Evolutionary conservation across 768 basidiomycete genomes (phyloP).

Genomic region (Termitomyces sp.): DNA sequence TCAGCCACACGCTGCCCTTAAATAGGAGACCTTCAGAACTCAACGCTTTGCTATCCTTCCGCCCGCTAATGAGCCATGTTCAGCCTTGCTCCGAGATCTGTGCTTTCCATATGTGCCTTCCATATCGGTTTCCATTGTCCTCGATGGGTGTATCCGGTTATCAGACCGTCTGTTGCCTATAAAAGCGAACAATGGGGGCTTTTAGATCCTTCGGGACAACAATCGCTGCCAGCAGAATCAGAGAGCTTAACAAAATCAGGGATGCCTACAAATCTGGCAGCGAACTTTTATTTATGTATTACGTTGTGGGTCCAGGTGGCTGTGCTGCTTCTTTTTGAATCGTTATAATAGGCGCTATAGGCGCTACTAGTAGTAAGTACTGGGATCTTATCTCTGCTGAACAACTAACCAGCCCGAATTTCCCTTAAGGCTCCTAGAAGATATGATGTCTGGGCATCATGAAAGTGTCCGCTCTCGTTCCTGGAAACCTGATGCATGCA

Average conservation of each 20-base stretch:
- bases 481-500: neutral
- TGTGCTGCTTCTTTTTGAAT: constrained; percentile 22
- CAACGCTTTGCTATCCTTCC: constrained; percentile 3
- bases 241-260: constrained; percentile 9
- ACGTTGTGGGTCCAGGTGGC: constrained; percentile 39
- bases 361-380: neutral
- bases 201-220: neutral
- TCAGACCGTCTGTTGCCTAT: constrained; percentile 9
- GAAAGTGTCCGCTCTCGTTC: neutral
- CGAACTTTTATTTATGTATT: constrained; percentile 24
- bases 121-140: constrained; percentile 16
- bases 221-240: constrained; percentile 7
- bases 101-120: neutral
- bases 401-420: neutral
- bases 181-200: constrained; percentile 25
- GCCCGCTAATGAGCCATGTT: neutral
- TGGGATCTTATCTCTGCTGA: neutral
- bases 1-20: constrained; percentile 13
- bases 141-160: constrained; percentile 6
- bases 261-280: constrained; percentile 3
- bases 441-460: neutral
- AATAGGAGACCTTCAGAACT: constrained; percentile 4
- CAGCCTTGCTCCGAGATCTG: neutral
- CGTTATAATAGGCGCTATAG: neutral
- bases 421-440: neutral